These are phyloP conservation scores for Leishmania tropica DNA, from an alignment of 208 protist species.

Conservation along the genomic window DNA sequence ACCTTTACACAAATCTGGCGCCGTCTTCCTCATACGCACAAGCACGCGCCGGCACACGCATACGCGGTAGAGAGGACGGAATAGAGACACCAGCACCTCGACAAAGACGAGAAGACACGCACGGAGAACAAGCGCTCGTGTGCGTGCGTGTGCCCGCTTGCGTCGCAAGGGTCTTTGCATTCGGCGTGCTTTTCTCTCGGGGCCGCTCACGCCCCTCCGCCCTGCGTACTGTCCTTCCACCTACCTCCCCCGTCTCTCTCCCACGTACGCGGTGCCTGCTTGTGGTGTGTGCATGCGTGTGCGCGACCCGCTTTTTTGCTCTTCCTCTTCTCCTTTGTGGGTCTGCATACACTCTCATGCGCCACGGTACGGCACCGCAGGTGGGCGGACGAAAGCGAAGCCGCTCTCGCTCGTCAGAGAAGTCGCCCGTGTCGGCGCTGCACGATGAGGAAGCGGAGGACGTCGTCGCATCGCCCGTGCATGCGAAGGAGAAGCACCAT, in stretches of 20 bases:
- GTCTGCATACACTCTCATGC: conserved; percentile 3
- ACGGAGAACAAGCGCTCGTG: background rate
- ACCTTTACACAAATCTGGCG: background rate
- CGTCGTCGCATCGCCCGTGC: background rate
- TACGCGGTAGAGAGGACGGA: background rate
- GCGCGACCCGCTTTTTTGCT: background rate
- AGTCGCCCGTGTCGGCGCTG: background rate
- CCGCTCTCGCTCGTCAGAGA: conserved; percentile 28
- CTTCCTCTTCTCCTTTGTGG: background rate
- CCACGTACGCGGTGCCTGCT: background rate
- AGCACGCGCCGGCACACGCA: background rate
- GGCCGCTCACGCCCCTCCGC: background rate
- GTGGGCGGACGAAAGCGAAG: conserved; percentile 27
- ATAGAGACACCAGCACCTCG: background rate
- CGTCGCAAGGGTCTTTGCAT: background rate
- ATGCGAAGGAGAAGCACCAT: conserved; percentile 1
- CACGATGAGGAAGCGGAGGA: background rate
- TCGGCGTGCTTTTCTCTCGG: background rate
- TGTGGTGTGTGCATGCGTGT: background rate
- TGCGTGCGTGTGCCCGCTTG: background rate
- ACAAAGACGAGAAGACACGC: background rate
- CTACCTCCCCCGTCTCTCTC: background rate
- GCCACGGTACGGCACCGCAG: conserved; percentile 12
- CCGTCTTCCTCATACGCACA: background rate
- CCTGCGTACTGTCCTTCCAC: background rate